Conservation (phyloP, 2,329 filamentous ascomycete genomes). For the Coleophoma cylindrospora region DNA sequence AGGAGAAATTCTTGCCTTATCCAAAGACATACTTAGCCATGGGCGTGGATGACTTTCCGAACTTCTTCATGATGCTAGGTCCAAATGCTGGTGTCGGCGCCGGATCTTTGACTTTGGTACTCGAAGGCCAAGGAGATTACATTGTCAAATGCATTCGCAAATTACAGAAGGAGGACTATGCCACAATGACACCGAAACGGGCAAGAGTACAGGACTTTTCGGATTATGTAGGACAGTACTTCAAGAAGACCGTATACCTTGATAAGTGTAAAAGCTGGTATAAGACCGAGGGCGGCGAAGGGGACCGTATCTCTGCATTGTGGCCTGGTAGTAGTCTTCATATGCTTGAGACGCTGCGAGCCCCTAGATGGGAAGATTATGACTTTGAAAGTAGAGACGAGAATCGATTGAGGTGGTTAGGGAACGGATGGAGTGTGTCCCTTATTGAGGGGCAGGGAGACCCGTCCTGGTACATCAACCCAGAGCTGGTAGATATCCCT, state of each 20-base stretch:
- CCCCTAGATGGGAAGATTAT: slow-evolving; percentile 53
- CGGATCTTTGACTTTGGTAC: slow-evolving; percentile 19
- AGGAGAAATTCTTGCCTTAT: slow-evolving; percentile 21
- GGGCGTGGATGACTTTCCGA: slow-evolving; percentile 19
- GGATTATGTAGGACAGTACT: slow-evolving; percentile 42
- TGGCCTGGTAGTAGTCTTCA: slow-evolving; percentile 31
- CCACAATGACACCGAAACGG: slow-evolving; percentile 36
- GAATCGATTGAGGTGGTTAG: slow-evolving; percentile 34
- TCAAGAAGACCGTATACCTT: slow-evolving; percentile 48
- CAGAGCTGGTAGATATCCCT: slow-evolving; percentile 31
- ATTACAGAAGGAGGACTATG: slow-evolving; percentile 41
- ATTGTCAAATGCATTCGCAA: slow-evolving; percentile 22
- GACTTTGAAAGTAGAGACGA: slow-evolving; percentile 25
- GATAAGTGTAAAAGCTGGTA: slow-evolving; percentile 29
- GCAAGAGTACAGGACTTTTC: slow-evolving; percentile 44
- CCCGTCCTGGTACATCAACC: slow-evolving; percentile 35
- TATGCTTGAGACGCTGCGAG: slow-evolving; percentile 40
- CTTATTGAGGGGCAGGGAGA: slow-evolving; percentile 34
- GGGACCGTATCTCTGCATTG: slow-evolving; percentile 33
- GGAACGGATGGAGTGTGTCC: slow-evolving; percentile 37
- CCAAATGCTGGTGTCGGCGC: slow-evolving; percentile 21
- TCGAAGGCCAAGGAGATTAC: slow-evolving; percentile 21
- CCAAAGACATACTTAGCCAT: slow-evolving; percentile 23
- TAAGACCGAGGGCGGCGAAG: slow-evolving; percentile 27
- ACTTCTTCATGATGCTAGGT: slow-evolving; percentile 24